A percentile compares a stretch with the other conserved stretches of the same genome.
Conservation (phyloP, 2,329 filamentous ascomycete genomes). For the Aspergillus luchuensis region DNA sequence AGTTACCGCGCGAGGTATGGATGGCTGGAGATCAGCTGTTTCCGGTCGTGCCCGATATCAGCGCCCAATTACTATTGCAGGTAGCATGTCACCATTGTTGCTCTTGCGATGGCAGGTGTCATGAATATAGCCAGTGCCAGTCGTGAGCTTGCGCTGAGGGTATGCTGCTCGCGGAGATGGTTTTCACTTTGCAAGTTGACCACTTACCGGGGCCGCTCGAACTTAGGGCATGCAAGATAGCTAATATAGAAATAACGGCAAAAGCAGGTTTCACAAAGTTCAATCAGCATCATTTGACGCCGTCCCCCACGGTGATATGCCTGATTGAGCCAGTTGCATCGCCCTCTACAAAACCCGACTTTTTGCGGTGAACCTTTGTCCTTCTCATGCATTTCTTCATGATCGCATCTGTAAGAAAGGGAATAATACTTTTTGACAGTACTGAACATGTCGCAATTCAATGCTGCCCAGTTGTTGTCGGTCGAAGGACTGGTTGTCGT, state of each 20-base stretch:
- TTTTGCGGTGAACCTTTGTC: background rate
- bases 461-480: conserved; percentile 48
- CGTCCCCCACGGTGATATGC: background rate
- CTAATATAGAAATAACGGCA: background rate
- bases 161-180: background rate
- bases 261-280: too few species aligned
- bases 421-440: background rate
- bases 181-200: background rate
- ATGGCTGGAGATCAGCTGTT: background rate
- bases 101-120: background rate
- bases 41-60: too few species aligned
- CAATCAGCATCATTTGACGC: background rate
- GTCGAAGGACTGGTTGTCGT: conserved; percentile 56
- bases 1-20: background rate
- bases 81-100: background rate
- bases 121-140: background rate
- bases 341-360: background rate
- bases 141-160: background rate
- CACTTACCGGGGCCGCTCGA: background rate
- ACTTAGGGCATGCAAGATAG: background rate
- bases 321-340: background rate
- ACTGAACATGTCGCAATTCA: conserved; percentile 32
- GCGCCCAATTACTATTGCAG: background rate
- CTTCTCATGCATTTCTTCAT: background rate
- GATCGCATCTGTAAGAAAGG: background rate